phyloP scores from a whole-genome alignment of 176 grass and related monocot genomes.

The Eremochloa ophiuroides region DNA sequence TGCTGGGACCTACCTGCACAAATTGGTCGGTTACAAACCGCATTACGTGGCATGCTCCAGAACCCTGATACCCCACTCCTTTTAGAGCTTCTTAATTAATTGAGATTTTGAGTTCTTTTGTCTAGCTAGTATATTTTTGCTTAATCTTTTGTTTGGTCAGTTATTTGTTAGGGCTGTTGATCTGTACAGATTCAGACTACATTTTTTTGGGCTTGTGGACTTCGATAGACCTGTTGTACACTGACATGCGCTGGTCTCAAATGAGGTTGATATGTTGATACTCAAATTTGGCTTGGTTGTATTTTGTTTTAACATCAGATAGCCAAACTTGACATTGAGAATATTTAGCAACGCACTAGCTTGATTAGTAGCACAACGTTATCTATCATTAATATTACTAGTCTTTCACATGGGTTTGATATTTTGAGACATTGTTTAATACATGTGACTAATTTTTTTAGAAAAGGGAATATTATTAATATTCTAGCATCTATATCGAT shows the following conservation, averaged over 20 bases:
- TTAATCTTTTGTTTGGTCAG: conserved; percentile 22
- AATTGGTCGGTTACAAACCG: background rate
- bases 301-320: too few relatives aligned
- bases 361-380: too few relatives aligned
- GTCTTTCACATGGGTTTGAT: too few relatives aligned
- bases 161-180: conserved; percentile 32
- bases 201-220: conserved; percentile 23
- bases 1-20: background rate
- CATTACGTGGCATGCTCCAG: background rate
- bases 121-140: background rate
- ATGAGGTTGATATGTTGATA: too few relatives aligned
- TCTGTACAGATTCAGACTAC: conserved; percentile 36
- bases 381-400: too few relatives aligned
- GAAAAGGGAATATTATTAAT: too few relatives aligned
- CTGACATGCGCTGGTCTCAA: conserved; percentile 14
- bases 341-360: too few relatives aligned
- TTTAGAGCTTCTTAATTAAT: conserved; percentile 20
- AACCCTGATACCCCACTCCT: background rate
- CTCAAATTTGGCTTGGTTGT: too few relatives aligned
- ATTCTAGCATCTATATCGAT: too few relatives aligned
- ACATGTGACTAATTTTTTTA: too few relatives aligned
- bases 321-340: too few relatives aligned
- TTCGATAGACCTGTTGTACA: conserved; percentile 20
- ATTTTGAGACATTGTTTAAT: too few relatives aligned
- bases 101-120: conserved; percentile 13